Percentiles rank a stretch among this genome's conserved stretches.
Evolutionary conservation across 2,329 filamentous ascomycete genomes (phyloP).

Genomic region (Colletotrichum tamarilloi): DNA sequence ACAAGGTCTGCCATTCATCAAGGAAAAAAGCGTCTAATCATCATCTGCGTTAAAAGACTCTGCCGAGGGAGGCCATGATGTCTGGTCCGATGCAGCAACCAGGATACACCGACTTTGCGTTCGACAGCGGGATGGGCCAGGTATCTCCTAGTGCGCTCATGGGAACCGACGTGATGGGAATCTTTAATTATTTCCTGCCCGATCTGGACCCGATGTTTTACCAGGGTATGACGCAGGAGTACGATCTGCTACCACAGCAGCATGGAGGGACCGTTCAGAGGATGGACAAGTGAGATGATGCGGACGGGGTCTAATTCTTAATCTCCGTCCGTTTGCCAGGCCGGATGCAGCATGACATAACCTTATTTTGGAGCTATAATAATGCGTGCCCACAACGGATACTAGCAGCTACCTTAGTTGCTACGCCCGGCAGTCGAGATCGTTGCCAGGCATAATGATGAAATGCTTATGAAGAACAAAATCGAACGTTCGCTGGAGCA

Average conservation of each 20-base stretch:
- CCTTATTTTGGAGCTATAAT: background rate
- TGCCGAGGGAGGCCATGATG: background rate
- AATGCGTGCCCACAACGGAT: background rate
- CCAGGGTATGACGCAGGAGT: slow-evolving; percentile 9
- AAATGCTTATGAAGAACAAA: background rate
- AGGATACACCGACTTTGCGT: slow-evolving; percentile 35
- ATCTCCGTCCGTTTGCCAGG: background rate
- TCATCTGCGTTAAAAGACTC: background rate
- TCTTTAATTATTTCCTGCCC: slow-evolving; percentile 41
- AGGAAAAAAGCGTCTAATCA: background rate
- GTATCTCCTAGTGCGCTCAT: slow-evolving; percentile 13
- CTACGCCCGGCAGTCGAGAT: too few relatives aligned
- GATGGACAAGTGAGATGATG: background rate
- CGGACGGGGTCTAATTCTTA: background rate
- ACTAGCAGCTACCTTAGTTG: background rate
- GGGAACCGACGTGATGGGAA: slow-evolving; percentile 42
- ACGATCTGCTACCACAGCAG: slow-evolving; percentile 24
- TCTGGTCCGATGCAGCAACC: background rate
- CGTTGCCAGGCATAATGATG: background rate
- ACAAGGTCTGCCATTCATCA: background rate
- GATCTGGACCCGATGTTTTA: slow-evolving; percentile 40
- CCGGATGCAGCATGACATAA: background rate
- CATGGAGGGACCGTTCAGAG: background rate
- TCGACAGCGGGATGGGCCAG: slow-evolving; percentile 21
- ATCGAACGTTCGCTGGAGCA: background rate